Base-by-base conservation (phyloP, 176 grass and related monocot species). In the Ananas comosus region DNA sequence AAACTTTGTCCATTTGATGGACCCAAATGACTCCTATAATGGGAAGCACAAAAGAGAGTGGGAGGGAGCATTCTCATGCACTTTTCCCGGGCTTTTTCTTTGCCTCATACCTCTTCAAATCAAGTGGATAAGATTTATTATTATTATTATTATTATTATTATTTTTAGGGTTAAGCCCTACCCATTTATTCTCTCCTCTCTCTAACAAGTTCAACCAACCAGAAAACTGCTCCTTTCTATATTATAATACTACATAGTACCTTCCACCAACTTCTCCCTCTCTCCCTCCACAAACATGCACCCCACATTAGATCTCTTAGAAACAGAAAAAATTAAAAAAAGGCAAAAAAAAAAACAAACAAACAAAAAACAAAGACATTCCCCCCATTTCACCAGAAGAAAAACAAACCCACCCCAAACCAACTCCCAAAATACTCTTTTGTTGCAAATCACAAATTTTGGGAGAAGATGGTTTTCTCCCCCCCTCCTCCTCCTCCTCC, bases 261-360 rank as follows among this genome's bases (percentile, higher is more conserved):
- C 74, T 58, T 18, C 72, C 23, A 24, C 10, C 0, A 11, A 51
- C 47, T 23, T 64, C 13, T 63, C 67, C 67, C 10, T 2, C 2
- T 57, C 7, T 47, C 27, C 64, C 7, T 29, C 22, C 27, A 33
- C 64, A 19, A 73, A 73, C 73, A 77, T 87, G 80, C 75, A 71
- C 78, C 82, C 78, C 82, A 88, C 86, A 71, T 88, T 75, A 42
- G 71, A 22, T 9, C 23, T 79, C 63, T n/a, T 66, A 82, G 78
- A 81, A 88, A 88, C 71, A 42, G 33, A 71, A 81, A 81, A 79
- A 49, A 57, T 14, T 47, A 19, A 66, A 29, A 28, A 71, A 42
- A 42, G 33, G 7, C 79, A 79, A 79, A 88, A 88, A 75, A 71
- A 81, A 81, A 79, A 49, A 57, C 64, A 66, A 48, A 66, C 22